Evolutionary conservation across 108 stramenopile species (phyloP), one percentile per base, ranked within the genome.

Genomic region (Conticribra weissflogii): DNA sequence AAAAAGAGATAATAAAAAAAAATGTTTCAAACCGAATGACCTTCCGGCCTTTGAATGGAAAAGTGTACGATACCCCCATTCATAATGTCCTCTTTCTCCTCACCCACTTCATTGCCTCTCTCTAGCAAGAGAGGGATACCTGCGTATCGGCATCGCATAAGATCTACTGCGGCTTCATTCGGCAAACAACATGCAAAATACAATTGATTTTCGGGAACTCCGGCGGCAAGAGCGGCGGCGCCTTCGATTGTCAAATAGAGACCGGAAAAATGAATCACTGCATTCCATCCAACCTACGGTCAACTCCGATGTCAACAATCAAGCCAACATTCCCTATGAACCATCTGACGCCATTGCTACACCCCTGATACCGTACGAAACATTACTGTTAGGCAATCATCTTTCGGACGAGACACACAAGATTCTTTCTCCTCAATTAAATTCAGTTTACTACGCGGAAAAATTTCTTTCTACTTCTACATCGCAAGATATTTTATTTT

Each of bases 151-250:
- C n/a, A n/a, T n/a, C n/a, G n/a, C n/a, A n/a, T n/a, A n/a, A n/a
- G n/a, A n/a, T n/a, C n/a, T n/a, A n/a, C n/a, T n/a, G n/a, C n/a
- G n/a, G n/a, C n/a, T n/a, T n/a, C n/a, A n/a, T n/a, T n/a, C n/a
- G n/a, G n/a, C n/a, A n/a, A n/a, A n/a, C n/a, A n/a, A 12, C 50
- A 55, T 55, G 54, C 54, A 55, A 17, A 21, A 22, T 28, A 24
- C 49, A 30, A 76, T 76, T 18, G 62, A 76, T 54, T 76, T 76
- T 54, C 59, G 48, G 9, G 50, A 62, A 25, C 75, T 76, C 17
- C 67, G 66, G 4, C 75, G 67, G n/a, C 67, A 63, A 63, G 75
- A 76, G 54, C 66, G 75, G 2, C 51, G 44, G 23, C 22, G 66
- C 27, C 29, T 67, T 49, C 61, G 54, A 32, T 48, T 44, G 36